Evolutionary conservation across 345 rosid genomes (phyloP), one percentile per base, ranked within the genome.

Genomic region (Cardamine occulta): DNA sequence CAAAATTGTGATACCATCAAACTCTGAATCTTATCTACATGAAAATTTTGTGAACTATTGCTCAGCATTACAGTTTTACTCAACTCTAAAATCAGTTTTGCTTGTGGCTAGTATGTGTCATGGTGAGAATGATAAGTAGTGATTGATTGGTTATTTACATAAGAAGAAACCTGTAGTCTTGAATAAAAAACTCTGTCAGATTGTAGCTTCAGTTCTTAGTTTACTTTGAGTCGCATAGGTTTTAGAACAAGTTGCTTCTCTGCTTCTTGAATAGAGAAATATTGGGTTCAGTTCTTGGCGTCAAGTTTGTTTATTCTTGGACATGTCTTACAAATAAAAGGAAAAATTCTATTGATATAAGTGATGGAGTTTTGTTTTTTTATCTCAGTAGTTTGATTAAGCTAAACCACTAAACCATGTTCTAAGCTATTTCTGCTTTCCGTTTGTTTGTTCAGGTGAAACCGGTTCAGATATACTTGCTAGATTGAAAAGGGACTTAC

Each of bases 401-500:
- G 14, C 37, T 19, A 19, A 19, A 19, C 19, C 31, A 4, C 31
- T 57, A 44, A 47, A 74, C 28, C 29, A 7, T 67, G 29, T 59
- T 12, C 18, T 59, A 59, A 67, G 67, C 2, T 49, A 58, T 3
- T 48, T 48, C 31, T 49, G 13, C 9, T 39, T 28, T 29, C 63
- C 26, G 45, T 78, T 75, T 75, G 44, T 57, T 71, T 65, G 26
- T 64, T 54, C 81, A 91, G 98, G 98, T 73, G 97, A 94, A 84
- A 85, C 64, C 11, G 40, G 77, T 48, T 48, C 72, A 3, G 91
- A 88, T 74, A 83, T 89, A 74, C 54, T 85, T 76, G 89, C 93
- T 13, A 84, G 96, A 67, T 78, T 94, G 76, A 88, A 86, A 79
- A 81, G 97, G 39, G 97, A 90, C 84, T 72, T 90, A 69, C 53